Percentiles rank a stretch among this genome's conserved stretches.
phyloP scores from a whole-genome alignment of 78 protist genomes.

The Planoprotostelium fungivorum region DNA sequence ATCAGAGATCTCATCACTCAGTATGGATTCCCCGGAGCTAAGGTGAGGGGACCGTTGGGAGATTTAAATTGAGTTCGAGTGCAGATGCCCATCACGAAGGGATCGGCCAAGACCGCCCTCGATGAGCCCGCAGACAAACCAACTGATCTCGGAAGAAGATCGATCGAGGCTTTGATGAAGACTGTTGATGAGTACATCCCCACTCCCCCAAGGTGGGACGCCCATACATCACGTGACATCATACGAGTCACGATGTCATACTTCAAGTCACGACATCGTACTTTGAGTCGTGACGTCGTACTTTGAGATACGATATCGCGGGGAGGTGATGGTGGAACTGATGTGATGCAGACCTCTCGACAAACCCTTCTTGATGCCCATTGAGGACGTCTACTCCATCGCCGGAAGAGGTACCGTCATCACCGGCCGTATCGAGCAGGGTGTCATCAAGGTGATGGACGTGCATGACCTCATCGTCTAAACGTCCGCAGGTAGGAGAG shows the following conservation, averaged over 20 bases:
- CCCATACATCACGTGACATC: neutral
- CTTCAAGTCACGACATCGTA: too few relatives aligned
- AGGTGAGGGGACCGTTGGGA: conserved; percentile 24
- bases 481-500: conserved; percentile 77
- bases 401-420: conserved; percentile 96
- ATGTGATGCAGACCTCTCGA: conserved; percentile 63
- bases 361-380: conserved; percentile 92
- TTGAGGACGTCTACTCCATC: conserved; percentile 88
- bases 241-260: too few relatives aligned
- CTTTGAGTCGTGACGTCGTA: too few relatives aligned
- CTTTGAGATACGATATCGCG: too few relatives aligned
- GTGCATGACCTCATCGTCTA: conserved; percentile 2
- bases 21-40: conserved; percentile 88
- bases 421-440: conserved; percentile 92
- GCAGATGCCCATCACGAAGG: conserved; percentile 13
- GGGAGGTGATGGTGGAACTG: neutral
- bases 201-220: conserved; percentile 14
- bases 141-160: conserved; percentile 49
- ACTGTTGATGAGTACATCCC: conserved; percentile 75
- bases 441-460: conserved; percentile 50
- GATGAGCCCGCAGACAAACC: conserved; percentile 24
- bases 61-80: neutral
- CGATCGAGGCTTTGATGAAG: conserved; percentile 76
- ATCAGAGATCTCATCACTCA: conserved; percentile 71
- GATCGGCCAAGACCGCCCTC: conserved; percentile 53